A percentile compares a stretch with the other conserved stretches of the same genome.
Conservation (phyloP, 2,329 filamentous ascomycete species). For the Alternaria brassicicola region DNA sequence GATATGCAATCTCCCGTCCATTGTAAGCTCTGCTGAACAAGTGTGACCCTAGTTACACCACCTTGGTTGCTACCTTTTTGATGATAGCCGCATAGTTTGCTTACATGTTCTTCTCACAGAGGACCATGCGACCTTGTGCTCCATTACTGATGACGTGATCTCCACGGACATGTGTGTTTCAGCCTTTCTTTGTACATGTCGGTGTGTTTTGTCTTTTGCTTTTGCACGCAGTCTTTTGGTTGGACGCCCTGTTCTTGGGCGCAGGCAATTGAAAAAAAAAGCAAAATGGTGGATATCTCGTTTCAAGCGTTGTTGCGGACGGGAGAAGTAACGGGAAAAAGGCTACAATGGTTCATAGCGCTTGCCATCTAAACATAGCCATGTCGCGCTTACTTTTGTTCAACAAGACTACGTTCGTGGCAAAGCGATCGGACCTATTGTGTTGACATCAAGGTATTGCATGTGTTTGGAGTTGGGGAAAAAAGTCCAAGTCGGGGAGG, state of each 20-base stretch:
- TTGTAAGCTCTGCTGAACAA: not conserved
- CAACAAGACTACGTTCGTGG: not conserved
- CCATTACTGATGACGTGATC: not conserved
- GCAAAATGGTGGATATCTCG: not conserved
- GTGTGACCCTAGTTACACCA: not conserved
- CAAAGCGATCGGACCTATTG: not conserved
- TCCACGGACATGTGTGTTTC: not conserved
- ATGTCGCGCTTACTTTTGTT: not conserved
- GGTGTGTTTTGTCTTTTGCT: not conserved
- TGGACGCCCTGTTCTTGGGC: not conserved
- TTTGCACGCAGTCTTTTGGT: not conserved
- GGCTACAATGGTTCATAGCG: not conserved
- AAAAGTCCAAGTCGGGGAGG: not conserved
- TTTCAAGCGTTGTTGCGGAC: not conserved
- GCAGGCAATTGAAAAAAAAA: not conserved
- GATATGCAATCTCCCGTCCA: slow-evolving; percentile 2
- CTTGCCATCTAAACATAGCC: not conserved
- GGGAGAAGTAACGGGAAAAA: not conserved
- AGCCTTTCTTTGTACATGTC: not conserved
- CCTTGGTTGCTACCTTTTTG: not conserved
- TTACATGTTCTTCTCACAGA: not conserved
- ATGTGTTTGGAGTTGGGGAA: not conserved
- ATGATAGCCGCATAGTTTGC: not conserved
- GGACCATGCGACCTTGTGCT: not conserved
- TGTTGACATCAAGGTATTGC: not conserved